Percentiles rank a stretch among this genome's conserved stretches.
Evolutionary conservation across 352 stramenopile genomes (phyloP).

Genomic region (Phytophthora parvispora): DNA sequence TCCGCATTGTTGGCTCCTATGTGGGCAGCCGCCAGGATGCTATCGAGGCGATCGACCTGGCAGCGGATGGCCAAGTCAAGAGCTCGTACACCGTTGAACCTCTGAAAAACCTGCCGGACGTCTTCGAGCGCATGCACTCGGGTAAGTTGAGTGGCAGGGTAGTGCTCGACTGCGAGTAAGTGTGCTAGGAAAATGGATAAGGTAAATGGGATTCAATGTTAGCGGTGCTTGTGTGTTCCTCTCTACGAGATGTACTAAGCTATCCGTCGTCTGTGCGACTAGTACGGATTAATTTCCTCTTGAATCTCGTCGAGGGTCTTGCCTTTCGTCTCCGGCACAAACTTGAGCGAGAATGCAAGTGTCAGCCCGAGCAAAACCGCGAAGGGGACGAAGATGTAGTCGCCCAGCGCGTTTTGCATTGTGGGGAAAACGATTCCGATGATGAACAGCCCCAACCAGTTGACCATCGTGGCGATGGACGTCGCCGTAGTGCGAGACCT

Average conservation of each 20-base stretch:
- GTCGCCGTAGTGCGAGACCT: constrained; percentile 93
- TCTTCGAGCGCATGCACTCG: constrained; percentile 56
- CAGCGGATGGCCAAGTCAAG: constrained; percentile 50
- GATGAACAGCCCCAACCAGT: constrained; percentile 97
- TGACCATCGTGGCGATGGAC: constrained; percentile 94
- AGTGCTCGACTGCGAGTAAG: constrained; percentile 55
- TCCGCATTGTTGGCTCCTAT: constrained; percentile 64
- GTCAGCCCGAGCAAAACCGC: constrained; percentile 69
- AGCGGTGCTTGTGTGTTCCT: no score
- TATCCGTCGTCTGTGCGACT: constrained; percentile 4
- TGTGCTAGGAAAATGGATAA: background rate
- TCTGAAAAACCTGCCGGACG: constrained; percentile 46
- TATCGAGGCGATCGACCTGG: constrained; percentile 65
- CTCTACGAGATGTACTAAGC: background rate
- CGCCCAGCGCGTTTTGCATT: constrained; percentile 81
- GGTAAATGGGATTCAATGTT: no score
- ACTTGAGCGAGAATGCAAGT: constrained; percentile 81
- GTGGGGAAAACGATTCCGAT: constrained; percentile 95
- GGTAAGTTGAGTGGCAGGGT: constrained; percentile 47
- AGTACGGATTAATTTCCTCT: constrained; percentile 47
- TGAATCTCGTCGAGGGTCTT: constrained; percentile 81
- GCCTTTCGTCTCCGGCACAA: constrained; percentile 93
- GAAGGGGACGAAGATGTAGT: constrained; percentile 94
- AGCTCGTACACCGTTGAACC: constrained; percentile 51
- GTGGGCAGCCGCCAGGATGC: constrained; percentile 66